A percentile compares a stretch with the other conserved stretches of the same genome.
These are phyloP conservation scores for Trametes sanguinea DNA, from an alignment of 768 basidiomycete genomes.

Conservation along the genomic window DNA sequence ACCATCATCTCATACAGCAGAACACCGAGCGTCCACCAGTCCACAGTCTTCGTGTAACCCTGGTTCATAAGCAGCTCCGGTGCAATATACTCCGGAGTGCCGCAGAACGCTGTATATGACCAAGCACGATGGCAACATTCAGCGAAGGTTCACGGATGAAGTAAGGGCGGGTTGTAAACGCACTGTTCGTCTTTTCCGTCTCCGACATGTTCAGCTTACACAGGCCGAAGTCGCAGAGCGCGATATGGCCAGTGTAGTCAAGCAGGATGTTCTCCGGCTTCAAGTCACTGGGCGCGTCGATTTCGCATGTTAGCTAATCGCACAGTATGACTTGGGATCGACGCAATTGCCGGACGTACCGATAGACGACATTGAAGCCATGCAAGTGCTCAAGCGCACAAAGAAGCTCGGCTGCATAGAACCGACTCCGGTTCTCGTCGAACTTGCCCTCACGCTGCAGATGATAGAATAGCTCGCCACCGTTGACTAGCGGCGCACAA, in stretches of 20 bases:
- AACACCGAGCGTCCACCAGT: constrained; percentile 99
- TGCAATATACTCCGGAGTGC: constrained; percentile 98
- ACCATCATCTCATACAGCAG: constrained; percentile 98
- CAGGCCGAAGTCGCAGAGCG: constrained; percentile 96
- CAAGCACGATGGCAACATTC: constrained; percentile 20
- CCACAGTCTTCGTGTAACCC: constrained; percentile 97
- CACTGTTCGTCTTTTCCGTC: constrained; percentile 95
- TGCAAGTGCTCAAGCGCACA: constrained; percentile 96
- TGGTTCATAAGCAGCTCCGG: constrained; percentile 95
- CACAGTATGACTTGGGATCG: not conserved
- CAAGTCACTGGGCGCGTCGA: constrained; percentile 61
- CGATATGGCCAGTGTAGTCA: constrained; percentile 98
- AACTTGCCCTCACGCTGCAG: constrained; percentile 96
- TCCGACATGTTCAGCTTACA: constrained; percentile 98
- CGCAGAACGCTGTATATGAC: constrained; percentile 78
- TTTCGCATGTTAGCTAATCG: not conserved
- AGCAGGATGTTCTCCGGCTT: constrained; percentile 98
- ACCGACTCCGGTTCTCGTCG: constrained; percentile 89
- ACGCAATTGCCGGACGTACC: constrained; percentile 47
- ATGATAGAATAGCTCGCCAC: constrained; percentile 97
- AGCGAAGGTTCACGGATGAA: constrained; percentile 2
- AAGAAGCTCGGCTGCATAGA: constrained; percentile 97
- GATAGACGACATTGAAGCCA: constrained; percentile 97
- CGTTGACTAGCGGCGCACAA: constrained; percentile 65
- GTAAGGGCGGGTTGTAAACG: constrained; percentile 28